A percentile compares a stretch with the other conserved stretches of the same genome.
Evolutionary conservation across 768 basidiomycete species (phyloP).

Genomic region (Suillus ampliporus): DNA sequence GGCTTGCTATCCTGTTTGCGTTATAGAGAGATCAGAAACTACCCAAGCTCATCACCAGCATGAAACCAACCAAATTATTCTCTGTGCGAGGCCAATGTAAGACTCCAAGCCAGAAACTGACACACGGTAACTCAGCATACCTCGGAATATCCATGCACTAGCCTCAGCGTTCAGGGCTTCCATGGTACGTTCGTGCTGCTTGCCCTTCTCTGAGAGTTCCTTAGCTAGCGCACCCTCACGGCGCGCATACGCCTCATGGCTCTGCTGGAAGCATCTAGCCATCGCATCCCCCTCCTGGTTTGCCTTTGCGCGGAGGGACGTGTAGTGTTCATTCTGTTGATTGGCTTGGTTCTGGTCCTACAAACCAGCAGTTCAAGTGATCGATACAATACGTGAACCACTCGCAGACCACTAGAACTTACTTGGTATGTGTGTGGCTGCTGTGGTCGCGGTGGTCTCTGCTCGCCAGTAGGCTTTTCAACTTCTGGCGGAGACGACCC

Average conservation of each 20-base stretch:
- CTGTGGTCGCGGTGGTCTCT: constrained; percentile 2
- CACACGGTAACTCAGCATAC: constrained; percentile 30
- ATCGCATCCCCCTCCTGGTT: constrained; percentile 81
- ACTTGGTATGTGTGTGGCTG: constrained; percentile 26
- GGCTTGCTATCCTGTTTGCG: constrained; percentile 61
- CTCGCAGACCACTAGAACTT: constrained; percentile 5
- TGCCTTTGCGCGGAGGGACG: constrained; percentile 73
- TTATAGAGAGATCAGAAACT: background rate
- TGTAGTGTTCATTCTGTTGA: constrained; percentile 73
- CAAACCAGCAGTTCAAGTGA: constrained; percentile 5
- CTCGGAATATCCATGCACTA: constrained; percentile 81
- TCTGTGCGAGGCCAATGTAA: constrained; percentile 45
- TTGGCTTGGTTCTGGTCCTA: constrained; percentile 67
- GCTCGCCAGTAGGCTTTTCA: background rate
- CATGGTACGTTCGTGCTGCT: constrained; percentile 79
- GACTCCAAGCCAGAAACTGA: constrained; percentile 7
- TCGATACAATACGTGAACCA: background rate
- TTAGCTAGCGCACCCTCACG: constrained; percentile 84
- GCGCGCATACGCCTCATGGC: constrained; percentile 74
- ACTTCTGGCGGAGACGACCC: constrained; percentile 20
- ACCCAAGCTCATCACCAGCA: background rate
- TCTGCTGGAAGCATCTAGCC: constrained; percentile 70
- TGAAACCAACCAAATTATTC: constrained; percentile 67
- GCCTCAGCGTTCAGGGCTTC: constrained; percentile 81
- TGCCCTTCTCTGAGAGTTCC: constrained; percentile 79